Base-by-base conservation (phyloP, 108 stramenopile genomes). In the Nitzschia inconspicua region DNA sequence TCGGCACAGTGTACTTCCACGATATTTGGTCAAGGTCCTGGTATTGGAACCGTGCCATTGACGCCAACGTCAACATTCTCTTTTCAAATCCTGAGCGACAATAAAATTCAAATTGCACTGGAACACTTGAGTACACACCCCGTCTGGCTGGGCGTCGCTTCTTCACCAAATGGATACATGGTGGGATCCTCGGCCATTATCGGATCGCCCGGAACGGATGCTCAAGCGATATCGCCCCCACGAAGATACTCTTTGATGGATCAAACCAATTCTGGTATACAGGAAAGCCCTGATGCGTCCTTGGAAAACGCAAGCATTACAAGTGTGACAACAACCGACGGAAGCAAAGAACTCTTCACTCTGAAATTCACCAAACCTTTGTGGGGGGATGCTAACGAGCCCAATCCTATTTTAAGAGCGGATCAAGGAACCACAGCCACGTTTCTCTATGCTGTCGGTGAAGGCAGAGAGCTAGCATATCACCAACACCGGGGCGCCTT, bases 171-270 rank as follows among this genome's bases (percentile, higher is more conserved):
- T 58, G 77, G 70, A 4, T 48, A 40, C 23, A 83, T 83, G 82
- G 44, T 73, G 22, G 78, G 78, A 10, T 66, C 70, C 13, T 57
- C 68, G 3, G 82, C 77, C 20, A 44, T 83, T 20, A 70, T 83
- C 43, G 82, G 75, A 29, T 16, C 55, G 3, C 74, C 75, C 1
- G 55, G 42, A 37, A 36, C 48, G 3, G 28, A 51, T 34, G 61
- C 36, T 25, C 13, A 10, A 13, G 20, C 40, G 11, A 39, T 35
- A 7, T 29, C 44, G 14, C 24, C 18, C 13, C 57, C 57, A 22
- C 29, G 28, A 11, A 41, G 44, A 25, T 58, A 58, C 43, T 30
- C 27, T 44, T 8, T 58, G 10, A 58, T 22, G 2, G 57, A 58
- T 58, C 42, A 58, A 32, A 4, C 3, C 44, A n/a, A 29, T 6